phyloP scores from a whole-genome alignment of 805 yeast species.

The Ogataea paradorogensis region DNA sequence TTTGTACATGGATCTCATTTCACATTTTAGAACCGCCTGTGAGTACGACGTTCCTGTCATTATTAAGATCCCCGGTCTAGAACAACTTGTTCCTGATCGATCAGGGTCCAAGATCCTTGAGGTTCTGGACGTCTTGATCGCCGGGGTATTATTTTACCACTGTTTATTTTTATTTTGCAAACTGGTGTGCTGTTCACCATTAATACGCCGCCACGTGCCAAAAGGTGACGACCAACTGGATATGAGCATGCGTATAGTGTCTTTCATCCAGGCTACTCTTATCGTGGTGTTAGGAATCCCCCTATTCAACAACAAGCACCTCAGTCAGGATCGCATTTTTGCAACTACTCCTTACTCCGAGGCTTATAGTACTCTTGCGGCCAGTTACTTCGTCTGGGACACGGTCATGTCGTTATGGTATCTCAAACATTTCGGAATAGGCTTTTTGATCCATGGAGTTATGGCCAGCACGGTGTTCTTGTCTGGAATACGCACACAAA shows the following conservation, averaged over 20 bases:
- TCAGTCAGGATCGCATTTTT: slow-evolving; percentile 31
- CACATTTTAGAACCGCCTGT: not conserved
- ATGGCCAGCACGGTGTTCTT: slow-evolving; percentile 35
- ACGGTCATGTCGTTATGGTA: slow-evolving; percentile 29
- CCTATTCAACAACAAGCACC: slow-evolving; percentile 26
- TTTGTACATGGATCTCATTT: slow-evolving; percentile 8
- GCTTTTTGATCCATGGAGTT: slow-evolving; percentile 36
- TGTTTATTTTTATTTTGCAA: slow-evolving; percentile 15
- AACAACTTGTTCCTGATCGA: slow-evolving; percentile 5
- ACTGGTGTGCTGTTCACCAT: slow-evolving; percentile 15
- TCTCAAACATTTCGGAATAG: slow-evolving; percentile 32
- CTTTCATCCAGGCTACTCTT: slow-evolving; percentile 33
- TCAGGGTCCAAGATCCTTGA: slow-evolving; percentile 14
- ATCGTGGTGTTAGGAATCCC: slow-evolving; percentile 33
- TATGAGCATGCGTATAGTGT: slow-evolving; percentile 33
- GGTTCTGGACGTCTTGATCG: slow-evolving; percentile 21
- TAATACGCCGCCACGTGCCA: slow-evolving; percentile 14
- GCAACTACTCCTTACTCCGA: slow-evolving; percentile 34
- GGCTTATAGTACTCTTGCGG: slow-evolving; percentile 31
- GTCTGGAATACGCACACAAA: slow-evolving; percentile 21
- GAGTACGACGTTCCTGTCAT: slow-evolving; percentile 6
- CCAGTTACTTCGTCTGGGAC: slow-evolving; percentile 38
- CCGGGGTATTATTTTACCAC: slow-evolving; percentile 21
- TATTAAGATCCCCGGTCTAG: slow-evolving; percentile 18
- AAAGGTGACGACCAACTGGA: slow-evolving; percentile 25